phyloP scores from a whole-genome alignment of 2,329 filamentous ascomycete genomes.

The Microsporum canis region DNA sequence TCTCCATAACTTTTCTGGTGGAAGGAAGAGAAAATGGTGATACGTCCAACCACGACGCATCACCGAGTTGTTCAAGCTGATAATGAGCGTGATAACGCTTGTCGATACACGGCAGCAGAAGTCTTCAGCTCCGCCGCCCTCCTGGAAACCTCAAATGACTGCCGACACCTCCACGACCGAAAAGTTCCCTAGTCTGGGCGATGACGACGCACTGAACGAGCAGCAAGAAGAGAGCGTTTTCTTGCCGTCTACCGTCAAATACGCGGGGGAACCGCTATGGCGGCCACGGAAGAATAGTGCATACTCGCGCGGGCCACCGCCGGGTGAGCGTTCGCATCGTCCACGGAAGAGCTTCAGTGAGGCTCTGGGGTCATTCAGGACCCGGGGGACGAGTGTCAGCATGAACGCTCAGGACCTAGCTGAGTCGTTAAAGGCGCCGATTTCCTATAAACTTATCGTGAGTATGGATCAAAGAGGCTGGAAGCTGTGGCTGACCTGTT shows the following conservation, averaged over 20 bases:
- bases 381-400: slow-evolving; percentile 71
- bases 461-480: not conserved
- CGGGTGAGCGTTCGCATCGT: slow-evolving; percentile 42
- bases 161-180: slow-evolving; percentile 20
- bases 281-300: slow-evolving; percentile 45
- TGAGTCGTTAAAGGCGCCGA: slow-evolving; percentile 75
- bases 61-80: not conserved
- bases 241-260: slow-evolving; percentile 19
- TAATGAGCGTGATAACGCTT: slow-evolving; percentile 32
- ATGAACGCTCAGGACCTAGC: slow-evolving; percentile 91
- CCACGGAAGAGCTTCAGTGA: slow-evolving; percentile 81
- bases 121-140: slow-evolving; percentile 28
- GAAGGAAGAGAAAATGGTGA: not conserved
- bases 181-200: slow-evolving; percentile 35
- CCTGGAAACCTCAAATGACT: slow-evolving; percentile 23
- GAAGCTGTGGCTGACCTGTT: not conserved
- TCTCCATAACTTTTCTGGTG: slow-evolving; percentile 1
- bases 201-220: slow-evolving; percentile 24
- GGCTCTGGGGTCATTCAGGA: slow-evolving; percentile 72
- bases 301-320: slow-evolving; percentile 36
- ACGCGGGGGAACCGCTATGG: slow-evolving; percentile 45
- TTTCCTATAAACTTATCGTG: slow-evolving; percentile 80
- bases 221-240: slow-evolving; percentile 12
- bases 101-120: slow-evolving; percentile 29
- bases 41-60: not conserved